Percentiles rank a stretch among this genome's conserved stretches.
Conservation (phyloP, 345 rosid species). For the Nephelium lappaceum region DNA sequence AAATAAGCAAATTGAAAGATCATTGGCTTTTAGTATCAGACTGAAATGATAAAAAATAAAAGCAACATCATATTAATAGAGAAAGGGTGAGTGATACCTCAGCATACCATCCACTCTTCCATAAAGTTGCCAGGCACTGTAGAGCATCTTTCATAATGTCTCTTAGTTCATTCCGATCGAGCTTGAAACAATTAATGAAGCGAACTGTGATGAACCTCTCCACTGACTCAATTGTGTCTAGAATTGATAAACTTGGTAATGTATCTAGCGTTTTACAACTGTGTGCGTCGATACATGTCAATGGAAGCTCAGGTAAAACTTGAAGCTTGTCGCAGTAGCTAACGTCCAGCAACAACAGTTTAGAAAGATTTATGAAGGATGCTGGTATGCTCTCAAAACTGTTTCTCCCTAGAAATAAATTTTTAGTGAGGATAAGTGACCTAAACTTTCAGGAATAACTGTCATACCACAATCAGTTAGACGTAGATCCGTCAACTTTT, state of each 20-base stretch:
- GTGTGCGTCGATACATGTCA: constrained; percentile 14
- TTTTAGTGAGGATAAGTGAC: constrained; percentile 26
- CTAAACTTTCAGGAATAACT: constrained; percentile 33
- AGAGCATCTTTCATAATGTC: no score
- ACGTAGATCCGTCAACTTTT: constrained; percentile 28
- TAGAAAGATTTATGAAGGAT: constrained; percentile 30
- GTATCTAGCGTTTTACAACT: constrained; percentile 27
- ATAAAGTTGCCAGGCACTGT: no score
- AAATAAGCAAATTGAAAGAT: not conserved
- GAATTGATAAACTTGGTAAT: not conserved
- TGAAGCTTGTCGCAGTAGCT: constrained; percentile 34
- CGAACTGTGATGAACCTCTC: not conserved
- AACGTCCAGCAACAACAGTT: constrained; percentile 20
- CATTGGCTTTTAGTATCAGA: not conserved
- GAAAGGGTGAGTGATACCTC: no score
- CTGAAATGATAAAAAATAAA: not conserved
- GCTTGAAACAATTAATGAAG: not conserved
- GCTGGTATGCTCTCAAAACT: constrained; percentile 30
- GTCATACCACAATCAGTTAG: constrained; percentile 27
- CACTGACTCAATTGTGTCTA: not conserved
- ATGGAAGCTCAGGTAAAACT: constrained; percentile 38
- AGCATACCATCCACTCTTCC: no score
- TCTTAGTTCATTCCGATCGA: not conserved
- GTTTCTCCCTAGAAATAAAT: constrained; percentile 32
- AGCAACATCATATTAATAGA: no score